These are phyloP conservation scores for Melampsora americana DNA, from an alignment of 1,284 basidiomycete species.

Conservation along the genomic window DNA sequence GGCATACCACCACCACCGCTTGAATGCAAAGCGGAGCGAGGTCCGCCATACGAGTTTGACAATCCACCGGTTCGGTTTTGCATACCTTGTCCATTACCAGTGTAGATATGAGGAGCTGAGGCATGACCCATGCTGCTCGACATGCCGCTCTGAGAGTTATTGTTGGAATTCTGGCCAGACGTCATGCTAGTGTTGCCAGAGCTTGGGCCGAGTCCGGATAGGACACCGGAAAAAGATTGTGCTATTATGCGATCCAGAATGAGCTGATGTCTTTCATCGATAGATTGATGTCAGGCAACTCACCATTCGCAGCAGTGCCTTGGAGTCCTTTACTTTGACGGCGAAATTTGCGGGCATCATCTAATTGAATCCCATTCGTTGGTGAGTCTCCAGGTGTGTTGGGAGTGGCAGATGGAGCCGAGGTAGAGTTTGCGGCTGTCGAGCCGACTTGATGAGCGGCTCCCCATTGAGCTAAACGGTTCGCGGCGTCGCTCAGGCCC, in stretches of 20 bases:
- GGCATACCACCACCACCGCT: slow-evolving; percentile 23
- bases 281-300: background rate
- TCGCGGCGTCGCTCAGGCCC: slow-evolving; percentile 66
- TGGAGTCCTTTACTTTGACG: slow-evolving; percentile 21
- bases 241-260: background rate
- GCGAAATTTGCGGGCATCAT: slow-evolving; percentile 40
- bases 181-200: background rate
- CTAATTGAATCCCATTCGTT: slow-evolving; percentile 37
- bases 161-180: slow-evolving; percentile 1
- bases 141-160: slow-evolving; percentile 1
- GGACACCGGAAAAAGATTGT: slow-evolving; percentile 26
- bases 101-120: background rate
- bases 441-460: slow-evolving; percentile 32
- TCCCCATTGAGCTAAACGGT: slow-evolving; percentile 60
- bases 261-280: background rate
- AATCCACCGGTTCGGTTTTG: background rate
- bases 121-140: background rate
- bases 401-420: slow-evolving; percentile 5
- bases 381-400: background rate
- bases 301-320: slow-evolving; percentile 14
- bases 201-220: slow-evolving; percentile 20
- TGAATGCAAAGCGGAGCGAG: slow-evolving; percentile 22
- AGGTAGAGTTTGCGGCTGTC: background rate
- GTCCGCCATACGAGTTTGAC: background rate
- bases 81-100: background rate